These are phyloP conservation scores for Penicillium hordei DNA, from an alignment of 2,329 filamentous ascomycete genomes.

Conservation along the genomic window DNA sequence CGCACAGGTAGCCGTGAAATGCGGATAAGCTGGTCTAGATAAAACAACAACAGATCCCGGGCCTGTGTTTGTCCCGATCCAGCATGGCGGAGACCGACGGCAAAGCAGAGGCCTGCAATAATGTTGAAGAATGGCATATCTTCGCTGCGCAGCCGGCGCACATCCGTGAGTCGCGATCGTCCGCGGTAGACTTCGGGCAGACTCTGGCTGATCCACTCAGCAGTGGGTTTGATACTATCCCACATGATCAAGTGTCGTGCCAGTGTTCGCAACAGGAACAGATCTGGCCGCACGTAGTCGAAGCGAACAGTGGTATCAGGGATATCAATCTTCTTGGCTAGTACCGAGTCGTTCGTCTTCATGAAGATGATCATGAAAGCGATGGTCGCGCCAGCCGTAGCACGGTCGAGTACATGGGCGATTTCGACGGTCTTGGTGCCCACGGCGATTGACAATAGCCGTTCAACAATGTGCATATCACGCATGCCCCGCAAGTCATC, in stretches of 20 bases:
- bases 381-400: constrained; percentile 88
- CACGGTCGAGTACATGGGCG: constrained; percentile 89
- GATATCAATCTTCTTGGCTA: constrained; percentile 89
- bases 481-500: constrained; percentile 83
- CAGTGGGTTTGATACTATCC: constrained; percentile 72
- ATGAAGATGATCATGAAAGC: constrained; percentile 91
- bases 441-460: constrained; percentile 80
- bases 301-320: constrained; percentile 89
- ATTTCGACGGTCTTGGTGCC: constrained; percentile 87
- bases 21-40: constrained; percentile 82
- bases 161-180: constrained; percentile 59
- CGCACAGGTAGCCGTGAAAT: constrained; percentile 64
- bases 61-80: constrained; percentile 69
- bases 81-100: constrained; percentile 69
- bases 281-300: constrained; percentile 91
- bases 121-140: constrained; percentile 95
- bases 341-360: constrained; percentile 85
- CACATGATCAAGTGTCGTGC: constrained; percentile 92
- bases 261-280: constrained; percentile 84
- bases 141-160: constrained; percentile 67
- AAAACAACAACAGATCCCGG: constrained; percentile 77
- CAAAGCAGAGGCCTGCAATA: constrained; percentile 82
- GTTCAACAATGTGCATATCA: constrained; percentile 90
- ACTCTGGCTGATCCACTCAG: constrained; percentile 72
- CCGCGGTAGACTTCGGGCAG: constrained; percentile 69